Evolutionary conservation across 2,329 filamentous ascomycete genomes (phyloP), one percentile per base, ranked within the genome.

Genomic region (Venturia pyrina): DNA sequence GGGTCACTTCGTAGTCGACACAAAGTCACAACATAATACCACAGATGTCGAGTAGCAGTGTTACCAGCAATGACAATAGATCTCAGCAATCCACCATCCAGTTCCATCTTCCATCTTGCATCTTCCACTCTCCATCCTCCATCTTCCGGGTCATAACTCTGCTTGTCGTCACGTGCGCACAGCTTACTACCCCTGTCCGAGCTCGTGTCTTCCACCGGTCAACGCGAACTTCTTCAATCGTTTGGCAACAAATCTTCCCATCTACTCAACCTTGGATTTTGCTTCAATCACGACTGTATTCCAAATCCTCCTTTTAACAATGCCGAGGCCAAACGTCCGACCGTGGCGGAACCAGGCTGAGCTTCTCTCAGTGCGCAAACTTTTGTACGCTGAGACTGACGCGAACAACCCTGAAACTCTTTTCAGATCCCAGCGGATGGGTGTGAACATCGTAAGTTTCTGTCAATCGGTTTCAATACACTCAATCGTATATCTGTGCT

Each of bases 301-400:
- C 5, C 48, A 28, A 28, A 28, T 17, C 21, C 32, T 19, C 19
- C 7, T 5, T n/a, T 5, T 4, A 37, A 8, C 6, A 11, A 65
- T 65, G 63, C 63, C 63, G 40, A 65, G 40, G 40, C 63, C 53
- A 17, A 57, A 57, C 21, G 61, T 65, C 13, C 50, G 53, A 21
- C 48, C 63, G 19, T 65, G 63, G 63, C 63, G 63, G 5, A 34
- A 57, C 17, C 41, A 40, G 8, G 17, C 32, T 19, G 63, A 65
- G 48, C 63, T 65, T n/a, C 34, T 65, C 13, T 40, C 34, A 40
- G 63, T 65, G 13, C 46, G 63, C 13, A n/a, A 57, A n/a, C 48
- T 65, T n/a, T n/a, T 65, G 21, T 65, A 61, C 53, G 21, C 63
- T 37, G 34, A 40, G 24, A 50, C 40, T 1, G 44, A 56, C 37